These are phyloP conservation scores for Brettanomyces anomalus DNA, from an alignment of 805 yeast genomes.

Conservation along the genomic window DNA sequence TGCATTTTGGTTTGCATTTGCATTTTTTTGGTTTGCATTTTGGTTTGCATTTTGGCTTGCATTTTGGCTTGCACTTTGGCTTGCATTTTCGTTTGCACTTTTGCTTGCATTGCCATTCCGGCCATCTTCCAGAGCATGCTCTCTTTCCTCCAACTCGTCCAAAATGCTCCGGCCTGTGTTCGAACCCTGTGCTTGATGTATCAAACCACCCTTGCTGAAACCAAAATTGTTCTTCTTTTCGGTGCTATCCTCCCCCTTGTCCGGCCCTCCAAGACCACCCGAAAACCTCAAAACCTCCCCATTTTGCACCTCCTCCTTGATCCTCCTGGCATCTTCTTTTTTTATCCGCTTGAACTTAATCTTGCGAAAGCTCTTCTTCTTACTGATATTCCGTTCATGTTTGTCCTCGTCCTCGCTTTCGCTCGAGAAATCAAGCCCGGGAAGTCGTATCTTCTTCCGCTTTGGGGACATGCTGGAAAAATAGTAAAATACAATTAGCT, in stretches of 20 bases:
- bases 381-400: background rate
- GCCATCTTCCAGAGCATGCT: background rate
- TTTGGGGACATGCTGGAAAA: background rate
- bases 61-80: too few relatives aligned
- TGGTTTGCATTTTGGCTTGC: too few relatives aligned
- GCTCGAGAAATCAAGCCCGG: background rate
- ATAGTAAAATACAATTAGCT: too few relatives aligned
- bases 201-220: too few relatives aligned
- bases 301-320: background rate
- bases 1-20: too few relatives aligned
- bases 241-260: background rate
- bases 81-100: too few relatives aligned
- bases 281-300: background rate
- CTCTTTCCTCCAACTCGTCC: background rate
- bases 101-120: too few relatives aligned
- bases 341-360: slow-evolving; percentile 1
- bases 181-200: too few relatives aligned
- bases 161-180: too few relatives aligned
- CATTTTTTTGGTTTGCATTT: too few relatives aligned
- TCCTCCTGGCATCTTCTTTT: slow-evolving; percentile 1
- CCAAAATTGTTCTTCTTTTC: too few relatives aligned
- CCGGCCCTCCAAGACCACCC: background rate
- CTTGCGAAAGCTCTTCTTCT: background rate
- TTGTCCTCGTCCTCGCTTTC: background rate
- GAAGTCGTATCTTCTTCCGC: background rate